A percentile compares a stretch with the other conserved stretches of the same genome.
phyloP scores from a whole-genome alignment of 805 yeast genomes.

The Zygosaccharomyces bailii region DNA sequence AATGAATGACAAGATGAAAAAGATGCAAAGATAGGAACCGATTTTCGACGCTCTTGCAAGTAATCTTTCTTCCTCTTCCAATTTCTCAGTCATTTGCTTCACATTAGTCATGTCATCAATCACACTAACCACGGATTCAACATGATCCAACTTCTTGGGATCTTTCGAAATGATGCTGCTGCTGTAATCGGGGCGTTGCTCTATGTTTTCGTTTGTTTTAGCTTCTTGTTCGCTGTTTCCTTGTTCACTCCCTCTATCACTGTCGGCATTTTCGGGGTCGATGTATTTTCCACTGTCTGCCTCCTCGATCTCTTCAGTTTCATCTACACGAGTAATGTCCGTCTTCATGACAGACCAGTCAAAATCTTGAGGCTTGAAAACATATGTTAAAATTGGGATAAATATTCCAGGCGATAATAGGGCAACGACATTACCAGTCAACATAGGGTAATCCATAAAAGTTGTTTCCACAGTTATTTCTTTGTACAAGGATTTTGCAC shows the following conservation, averaged over 20 bases:
- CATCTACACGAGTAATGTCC: conserved; percentile 62
- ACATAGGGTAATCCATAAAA: conserved; percentile 86
- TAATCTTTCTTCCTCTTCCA: conserved; percentile 50
- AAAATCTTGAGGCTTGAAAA: conserved; percentile 66
- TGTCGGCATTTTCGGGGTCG: conserved; percentile 11
- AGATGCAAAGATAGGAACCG: conserved; percentile 58
- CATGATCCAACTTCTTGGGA: conserved; percentile 27
- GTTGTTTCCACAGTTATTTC: conserved; percentile 49
- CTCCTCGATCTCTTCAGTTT: conserved; percentile 55
- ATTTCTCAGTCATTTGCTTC: conserved; percentile 23
- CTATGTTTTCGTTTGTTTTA: not conserved
- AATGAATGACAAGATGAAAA: conserved; percentile 59
- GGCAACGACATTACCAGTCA: conserved; percentile 84
- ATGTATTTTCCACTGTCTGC: conserved; percentile 20
- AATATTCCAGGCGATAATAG: conserved; percentile 65
- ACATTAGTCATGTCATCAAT: conserved; percentile 29
- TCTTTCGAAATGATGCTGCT: conserved; percentile 12
- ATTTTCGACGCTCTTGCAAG: conserved; percentile 56
- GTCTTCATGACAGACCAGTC: conserved; percentile 63
- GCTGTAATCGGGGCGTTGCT: not conserved
- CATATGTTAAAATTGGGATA: conserved; percentile 60
- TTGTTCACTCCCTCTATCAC: too few species aligned
- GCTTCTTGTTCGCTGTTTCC: conserved; percentile 5
- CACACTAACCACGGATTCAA: conserved; percentile 34
- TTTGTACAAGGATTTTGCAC: conserved; percentile 45